Evolutionary conservation across 1,284 basidiomycete genomes (phyloP), one percentile per base, ranked within the genome.

Genomic region (Ustilago nuda): DNA sequence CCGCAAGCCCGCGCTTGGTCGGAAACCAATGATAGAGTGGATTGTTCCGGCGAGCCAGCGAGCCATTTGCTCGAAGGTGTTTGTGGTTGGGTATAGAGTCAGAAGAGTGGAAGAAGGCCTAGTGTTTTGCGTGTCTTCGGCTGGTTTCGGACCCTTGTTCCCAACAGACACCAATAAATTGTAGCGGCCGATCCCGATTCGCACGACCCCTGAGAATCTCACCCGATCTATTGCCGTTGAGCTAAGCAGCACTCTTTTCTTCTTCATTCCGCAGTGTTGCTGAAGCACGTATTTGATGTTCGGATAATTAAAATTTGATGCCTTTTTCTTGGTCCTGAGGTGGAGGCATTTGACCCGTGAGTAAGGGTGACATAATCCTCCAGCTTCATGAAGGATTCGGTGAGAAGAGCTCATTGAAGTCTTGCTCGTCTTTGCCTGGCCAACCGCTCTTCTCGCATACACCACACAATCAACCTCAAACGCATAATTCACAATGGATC

Each of bases 401-500:
- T 17, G 8, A 56, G 55, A 43, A 45, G 52, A 17, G 11, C 55
- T 45, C 13, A 7, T n/a, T 45, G 7, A 19, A 45, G 8, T 45
- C 36, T 37, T 37, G 9, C 36, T 37, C 36, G 13, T 37, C 36
- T 9, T 37, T 8, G 36, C 36, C 8, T 37, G 2, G 9, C 7
- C 36, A 9, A 37, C 36, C 36, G 1, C 12, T 33, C n/a, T 5
- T 50, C 48, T 32, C 27, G 27, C 4, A 8, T 8, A 19, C 27
- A 50, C 27, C 35, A 43, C 27, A 12, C 7, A 43, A 43, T 43
- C 23, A 48, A 33, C 53, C 23, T 30, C 48, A 53, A 32, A 56
- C 35, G 56, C 55, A 60, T n/a, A 61, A 36, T 6, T 48, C 52
- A 73, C 30, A 5, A 80, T 82, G 80, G 79, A 80, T 68, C 72